phyloP scores from a whole-genome alignment of 257 asterid genomes.

The Euphrasia confusa region DNA sequence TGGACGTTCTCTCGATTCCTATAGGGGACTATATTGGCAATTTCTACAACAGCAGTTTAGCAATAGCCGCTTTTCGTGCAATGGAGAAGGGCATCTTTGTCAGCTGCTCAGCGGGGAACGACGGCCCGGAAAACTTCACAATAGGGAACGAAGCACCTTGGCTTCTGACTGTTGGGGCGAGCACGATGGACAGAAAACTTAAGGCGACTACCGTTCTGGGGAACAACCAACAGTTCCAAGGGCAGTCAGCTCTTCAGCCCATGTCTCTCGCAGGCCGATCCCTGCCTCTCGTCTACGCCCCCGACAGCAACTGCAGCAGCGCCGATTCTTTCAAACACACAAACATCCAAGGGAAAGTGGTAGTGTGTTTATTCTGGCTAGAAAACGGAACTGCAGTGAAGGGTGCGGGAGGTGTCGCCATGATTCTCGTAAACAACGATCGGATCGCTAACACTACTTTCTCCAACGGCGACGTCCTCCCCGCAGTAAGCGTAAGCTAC shows the following conservation, averaged over 20 bases:
- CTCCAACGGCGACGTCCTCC: neutral
- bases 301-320: neutral
- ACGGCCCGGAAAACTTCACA: slow-evolving; percentile 20
- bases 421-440: slow-evolving; percentile 21
- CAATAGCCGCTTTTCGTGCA: slow-evolving; percentile 40
- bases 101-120: slow-evolving; percentile 37
- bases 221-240: neutral
- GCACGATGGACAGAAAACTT: too few relatives aligned
- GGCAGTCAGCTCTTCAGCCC: slow-evolving; percentile 8
- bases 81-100: slow-evolving; percentile 43
- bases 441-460: neutral
- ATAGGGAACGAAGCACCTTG: too few relatives aligned
- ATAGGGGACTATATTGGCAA: neutral
- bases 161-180: too few relatives aligned
- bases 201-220: slow-evolving; percentile 12
- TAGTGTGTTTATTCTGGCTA: too few relatives aligned
- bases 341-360: too few relatives aligned
- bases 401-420: slow-evolving; percentile 8
- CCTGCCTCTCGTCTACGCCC: neutral
- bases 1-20: slow-evolving; percentile 33
- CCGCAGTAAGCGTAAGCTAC: too few relatives aligned
- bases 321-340: too few relatives aligned
- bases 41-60: slow-evolving; percentile 14
- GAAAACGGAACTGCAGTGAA: too few relatives aligned
- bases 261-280: neutral